Conservation (phyloP, 495 filamentous ascomycete genomes). For the Copromyces sp. region DNA sequence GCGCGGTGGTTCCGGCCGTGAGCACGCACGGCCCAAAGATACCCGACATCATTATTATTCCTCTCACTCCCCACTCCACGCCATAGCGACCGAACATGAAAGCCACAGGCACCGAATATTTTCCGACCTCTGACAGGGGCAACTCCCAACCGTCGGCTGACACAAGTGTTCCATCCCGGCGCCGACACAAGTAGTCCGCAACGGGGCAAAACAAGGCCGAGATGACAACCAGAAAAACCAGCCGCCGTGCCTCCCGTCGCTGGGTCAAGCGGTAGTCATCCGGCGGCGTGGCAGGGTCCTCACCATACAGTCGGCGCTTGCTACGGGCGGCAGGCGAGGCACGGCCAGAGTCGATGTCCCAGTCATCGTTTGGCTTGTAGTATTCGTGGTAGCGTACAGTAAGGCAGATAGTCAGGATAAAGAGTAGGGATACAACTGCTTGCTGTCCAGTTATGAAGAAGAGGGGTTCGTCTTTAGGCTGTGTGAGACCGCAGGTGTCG, state of each 20-base stretch:
- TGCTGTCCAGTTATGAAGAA: background rate
- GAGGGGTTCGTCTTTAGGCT: background rate
- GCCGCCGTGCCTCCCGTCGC: background rate
- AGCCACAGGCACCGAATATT: background rate
- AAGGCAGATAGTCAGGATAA: background rate
- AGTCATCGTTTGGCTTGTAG: too few relatives aligned
- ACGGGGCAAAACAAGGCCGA: background rate
- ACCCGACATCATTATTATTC: background rate
- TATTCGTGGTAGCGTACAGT: too few relatives aligned
- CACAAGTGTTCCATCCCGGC: background rate
- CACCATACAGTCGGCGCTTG: too few relatives aligned
- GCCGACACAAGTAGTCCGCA: background rate
- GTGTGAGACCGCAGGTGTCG: background rate
- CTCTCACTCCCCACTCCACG: background rate
- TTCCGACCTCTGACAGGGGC: background rate
- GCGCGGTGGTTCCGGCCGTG: background rate
- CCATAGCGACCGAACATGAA: background rate
- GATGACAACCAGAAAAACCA: background rate
- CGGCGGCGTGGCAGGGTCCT: background rate
- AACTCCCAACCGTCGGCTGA: background rate
- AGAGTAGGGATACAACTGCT: background rate
- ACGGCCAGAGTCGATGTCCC: too few relatives aligned
- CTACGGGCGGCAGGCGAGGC: too few relatives aligned
- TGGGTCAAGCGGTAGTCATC: background rate
- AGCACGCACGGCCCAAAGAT: background rate